Evolutionary conservation across 2,329 filamentous ascomycete species (phyloP), one percentile per base, ranked within the genome.

Genomic region (Zasmidium cellare): DNA sequence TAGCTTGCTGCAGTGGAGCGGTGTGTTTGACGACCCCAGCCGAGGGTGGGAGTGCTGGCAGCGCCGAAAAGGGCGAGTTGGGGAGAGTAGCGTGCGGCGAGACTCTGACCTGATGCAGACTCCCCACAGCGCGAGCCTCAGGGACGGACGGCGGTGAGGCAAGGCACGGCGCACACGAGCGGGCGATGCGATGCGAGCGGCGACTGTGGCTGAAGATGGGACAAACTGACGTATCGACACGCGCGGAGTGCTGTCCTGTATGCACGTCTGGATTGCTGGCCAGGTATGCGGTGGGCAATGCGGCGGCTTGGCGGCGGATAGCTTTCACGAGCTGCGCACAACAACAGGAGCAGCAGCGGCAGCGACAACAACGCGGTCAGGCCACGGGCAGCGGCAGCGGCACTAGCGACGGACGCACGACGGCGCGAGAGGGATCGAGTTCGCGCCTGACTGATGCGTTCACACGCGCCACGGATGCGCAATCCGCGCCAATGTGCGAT

Each of bases 21-120:
- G 61, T 64, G 61, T 61, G 63, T 60, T 62, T 57, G 46, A 56
- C 58, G 57, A 31, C 46, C 45, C 56, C 52, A 60, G 57, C 55
- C 35, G 51, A 51, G 51, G 35, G 51, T 57, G 57, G 52, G 47
- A 45, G 57, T 58, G 24, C 49, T 55, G 55, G 53, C 52, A 48
- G 52, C 52, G 52, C 51, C 51, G 28, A 45, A 55, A 59, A 31
- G 31, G 56, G 41, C 38, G 41, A 46, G 18, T 53, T 24, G 38
- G 25, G n/a, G 11, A 9, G 3, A 23, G n/a, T 23, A 44, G 25
- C 19, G 51, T n/a, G 38, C 51, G n/a, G 24, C 47, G 20, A 24
- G 45, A 24, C 45, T 22, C 19, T 47, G 45, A 24, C 19, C 16
- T 20, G 45, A 47, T 22, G 45, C 45, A 24, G 45, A 47, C 45